phyloP scores from a whole-genome alignment of 352 stramenopile species.

The Pythium folliculosum region DNA sequence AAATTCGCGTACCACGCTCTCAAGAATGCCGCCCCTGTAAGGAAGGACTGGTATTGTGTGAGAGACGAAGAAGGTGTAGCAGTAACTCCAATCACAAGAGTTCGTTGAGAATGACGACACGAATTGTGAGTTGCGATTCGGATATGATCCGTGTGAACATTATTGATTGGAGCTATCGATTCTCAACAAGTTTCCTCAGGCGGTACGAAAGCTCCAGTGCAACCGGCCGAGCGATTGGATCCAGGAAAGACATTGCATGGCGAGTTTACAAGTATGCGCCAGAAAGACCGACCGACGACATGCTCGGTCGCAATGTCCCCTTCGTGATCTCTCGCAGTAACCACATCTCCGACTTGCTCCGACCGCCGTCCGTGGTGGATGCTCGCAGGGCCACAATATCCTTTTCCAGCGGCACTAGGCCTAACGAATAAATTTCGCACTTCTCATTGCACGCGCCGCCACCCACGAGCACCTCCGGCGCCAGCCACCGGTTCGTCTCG shows the following conservation, averaged over 20 bases:
- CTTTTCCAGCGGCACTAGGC: background rate
- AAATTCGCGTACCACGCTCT: too few relatives aligned
- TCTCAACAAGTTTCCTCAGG: background rate
- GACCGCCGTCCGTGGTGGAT: background rate
- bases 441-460: constrained; percentile 1
- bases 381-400: background rate
- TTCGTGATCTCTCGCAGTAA: background rate
- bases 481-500: constrained; percentile 7
- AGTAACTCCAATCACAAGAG: too few relatives aligned
- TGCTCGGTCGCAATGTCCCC: background rate
- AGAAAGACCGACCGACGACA: background rate
- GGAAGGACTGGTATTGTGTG: too few relatives aligned
- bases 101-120: too few relatives aligned
- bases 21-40: too few relatives aligned
- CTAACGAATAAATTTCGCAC: constrained; percentile 8
- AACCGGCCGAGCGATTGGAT: background rate
- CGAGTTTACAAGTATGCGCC: background rate
- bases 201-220: background rate
- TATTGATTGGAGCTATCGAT: background rate
- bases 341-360: background rate
- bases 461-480: background rate
- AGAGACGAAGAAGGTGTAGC: too few relatives aligned
- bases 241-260: background rate
- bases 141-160: too few relatives aligned
- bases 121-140: too few relatives aligned